Conservation (phyloP, 163 green algal species). For the Prototheca wickerhamii region DNA sequence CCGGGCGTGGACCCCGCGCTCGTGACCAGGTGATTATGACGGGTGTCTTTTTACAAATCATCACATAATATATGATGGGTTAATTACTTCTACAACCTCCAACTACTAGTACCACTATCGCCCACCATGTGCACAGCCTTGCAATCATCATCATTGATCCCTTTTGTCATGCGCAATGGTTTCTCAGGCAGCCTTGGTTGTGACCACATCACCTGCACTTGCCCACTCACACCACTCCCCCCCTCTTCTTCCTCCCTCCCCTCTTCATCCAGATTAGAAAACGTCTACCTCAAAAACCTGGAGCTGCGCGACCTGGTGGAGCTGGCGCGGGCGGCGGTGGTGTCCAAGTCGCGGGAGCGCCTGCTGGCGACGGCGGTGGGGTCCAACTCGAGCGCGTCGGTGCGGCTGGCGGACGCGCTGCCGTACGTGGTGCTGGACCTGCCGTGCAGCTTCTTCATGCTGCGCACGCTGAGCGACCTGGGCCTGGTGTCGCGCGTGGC, state of each 20-base stretch:
- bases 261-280: constrained; percentile 18
- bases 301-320: constrained; percentile 54
- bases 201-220: background rate
- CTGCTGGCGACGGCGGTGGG: background rate
- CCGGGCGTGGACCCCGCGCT: constrained; percentile 27
- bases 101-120: too few species aligned
- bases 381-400: background rate
- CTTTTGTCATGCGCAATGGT: too few species aligned
- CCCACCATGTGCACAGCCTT: too few species aligned
- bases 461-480: constrained; percentile 37
- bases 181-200: too few species aligned
- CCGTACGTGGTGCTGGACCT: constrained; percentile 59
- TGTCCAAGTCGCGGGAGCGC: constrained; percentile 13
- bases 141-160: too few species aligned
- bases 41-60: too few species aligned
- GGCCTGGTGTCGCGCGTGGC: constrained; percentile 39
- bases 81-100: too few species aligned
- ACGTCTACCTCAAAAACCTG: constrained; percentile 48
- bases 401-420: constrained; percentile 2
- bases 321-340: constrained; percentile 31
- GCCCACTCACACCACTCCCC: background rate
- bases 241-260: background rate
- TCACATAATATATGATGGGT: too few species aligned
- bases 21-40: constrained; percentile 26
- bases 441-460: constrained; percentile 60